A percentile compares a stretch with the other conserved stretches of the same genome.
phyloP scores from a whole-genome alignment of 192 early-diverging fungal species.

The Podila minutissima region DNA sequence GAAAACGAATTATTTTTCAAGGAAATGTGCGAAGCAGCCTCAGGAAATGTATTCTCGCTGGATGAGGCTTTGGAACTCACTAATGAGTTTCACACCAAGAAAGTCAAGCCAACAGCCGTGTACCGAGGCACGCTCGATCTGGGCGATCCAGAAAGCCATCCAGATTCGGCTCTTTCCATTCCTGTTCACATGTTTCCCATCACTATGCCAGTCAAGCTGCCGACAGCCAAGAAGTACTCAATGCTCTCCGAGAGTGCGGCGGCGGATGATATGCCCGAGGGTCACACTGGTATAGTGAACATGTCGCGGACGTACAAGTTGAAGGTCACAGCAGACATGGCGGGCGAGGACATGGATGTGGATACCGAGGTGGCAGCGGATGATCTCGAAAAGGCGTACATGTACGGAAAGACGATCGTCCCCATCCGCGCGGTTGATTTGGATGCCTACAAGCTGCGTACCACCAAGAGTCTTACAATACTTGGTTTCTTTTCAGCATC shows the following conservation, averaged over 20 bases:
- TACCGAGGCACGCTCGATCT: slow-evolving; percentile 63
- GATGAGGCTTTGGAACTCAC: slow-evolving; percentile 63
- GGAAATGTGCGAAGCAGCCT: slow-evolving; percentile 31
- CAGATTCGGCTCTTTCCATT: slow-evolving; percentile 55
- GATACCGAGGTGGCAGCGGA: slow-evolving; percentile 53
- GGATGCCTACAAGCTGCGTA: slow-evolving; percentile 65
- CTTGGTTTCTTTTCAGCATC: slow-evolving; percentile 64
- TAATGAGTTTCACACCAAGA: slow-evolving; percentile 58
- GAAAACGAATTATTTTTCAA: slow-evolving; percentile 66
- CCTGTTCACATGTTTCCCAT: slow-evolving; percentile 66
- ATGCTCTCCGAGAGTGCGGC: slow-evolving; percentile 54
- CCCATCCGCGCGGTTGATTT: slow-evolving; percentile 70
- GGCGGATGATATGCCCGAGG: slow-evolving; percentile 28
- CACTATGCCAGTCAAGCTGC: slow-evolving; percentile 63
- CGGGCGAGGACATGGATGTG: slow-evolving; percentile 20
- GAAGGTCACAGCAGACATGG: slow-evolving; percentile 40
- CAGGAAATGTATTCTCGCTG: slow-evolving; percentile 50
- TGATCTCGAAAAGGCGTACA: slow-evolving; percentile 71
- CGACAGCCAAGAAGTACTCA: slow-evolving; percentile 74
- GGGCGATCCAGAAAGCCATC: slow-evolving; percentile 59
- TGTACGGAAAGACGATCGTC: slow-evolving; percentile 74
- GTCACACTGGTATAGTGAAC: slow-evolving; percentile 51
- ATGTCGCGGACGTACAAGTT: slow-evolving; percentile 37
- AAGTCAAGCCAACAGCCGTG: slow-evolving; percentile 62
- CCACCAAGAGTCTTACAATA: slow-evolving; percentile 66